Base-by-base conservation (phyloP, 179 eudicot genomes). In the Beta macrorhiza region DNA sequence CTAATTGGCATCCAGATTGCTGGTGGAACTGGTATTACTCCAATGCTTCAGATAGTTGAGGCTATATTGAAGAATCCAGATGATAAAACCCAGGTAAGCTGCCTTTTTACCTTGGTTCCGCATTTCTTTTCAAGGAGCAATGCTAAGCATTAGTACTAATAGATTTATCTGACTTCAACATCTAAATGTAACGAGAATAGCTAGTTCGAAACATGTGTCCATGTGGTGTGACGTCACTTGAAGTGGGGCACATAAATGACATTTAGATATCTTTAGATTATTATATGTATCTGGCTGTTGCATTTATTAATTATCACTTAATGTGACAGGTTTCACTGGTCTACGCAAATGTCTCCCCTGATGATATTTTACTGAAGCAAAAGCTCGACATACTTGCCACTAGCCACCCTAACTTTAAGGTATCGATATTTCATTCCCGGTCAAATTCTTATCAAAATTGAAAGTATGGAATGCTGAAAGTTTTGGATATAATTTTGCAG, bases 371-470 rank as follows among this genome's bases (percentile, higher is more conserved):
- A 80, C 91, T 96, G 67, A 94, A 92, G 85, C 91, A 92, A 91
- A 94, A 96, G 86, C 96, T 96, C 56, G 99, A 94, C 75, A 80
- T 83, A 56, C 97, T 96, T 81, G 96, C 92, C 57, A 87, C 93
- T n/a, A 87, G 87, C 86, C 92, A 94, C 82, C 99, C 99, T 49
- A 96, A 96, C 84, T 88, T 96, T 59, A 96, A 94, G 99, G 99
- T 94, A 84, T 44, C 1, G 20, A 10, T 62, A n/a, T 55, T 62
- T 74, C 68, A 51, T 45, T 49, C 11, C 45, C 17, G 32, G 32
- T 47, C 14, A 20, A 17, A 45, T 73, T 67, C 58, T 76, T 82
- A 19, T 81, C 47, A 15, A 37, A 6, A 65, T 55, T 1, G 7
- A 22, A 22, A 64, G 37, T 69, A 67, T 62, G 49, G 25, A 69